Evolutionary conservation across 805 yeast genomes (phyloP).

Genomic region (Kuraishia piskuri): DNA sequence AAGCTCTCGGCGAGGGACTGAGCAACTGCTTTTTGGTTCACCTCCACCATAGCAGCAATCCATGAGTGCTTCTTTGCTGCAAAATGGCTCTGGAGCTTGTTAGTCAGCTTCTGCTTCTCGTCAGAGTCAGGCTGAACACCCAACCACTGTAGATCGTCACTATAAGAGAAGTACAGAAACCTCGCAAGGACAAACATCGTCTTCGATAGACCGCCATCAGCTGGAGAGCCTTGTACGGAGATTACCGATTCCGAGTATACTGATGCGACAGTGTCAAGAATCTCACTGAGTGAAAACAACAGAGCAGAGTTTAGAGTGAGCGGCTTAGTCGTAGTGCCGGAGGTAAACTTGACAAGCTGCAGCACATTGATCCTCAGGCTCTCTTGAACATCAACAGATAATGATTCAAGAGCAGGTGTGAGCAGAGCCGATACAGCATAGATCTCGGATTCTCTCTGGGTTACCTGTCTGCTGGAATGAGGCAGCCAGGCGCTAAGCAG

Average conservation of each 20-base stretch:
- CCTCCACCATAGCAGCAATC: conserved; percentile 48
- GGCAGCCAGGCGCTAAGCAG: not conserved
- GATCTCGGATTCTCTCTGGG: not conserved
- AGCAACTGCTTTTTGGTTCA: conserved; percentile 44
- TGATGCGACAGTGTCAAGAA: not conserved
- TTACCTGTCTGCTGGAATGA: not conserved
- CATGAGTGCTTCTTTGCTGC: conserved; percentile 31
- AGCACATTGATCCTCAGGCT: not conserved
- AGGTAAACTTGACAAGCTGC: not conserved
- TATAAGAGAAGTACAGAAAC: not conserved
- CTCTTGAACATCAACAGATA: not conserved
- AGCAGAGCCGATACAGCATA: not conserved
- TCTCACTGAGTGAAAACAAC: not conserved
- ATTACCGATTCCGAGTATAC: not conserved
- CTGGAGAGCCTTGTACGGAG: not conserved
- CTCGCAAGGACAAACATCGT: not conserved
- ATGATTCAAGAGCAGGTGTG: not conserved
- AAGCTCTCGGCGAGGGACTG: conserved; percentile 56
- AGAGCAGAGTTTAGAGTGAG: not conserved
- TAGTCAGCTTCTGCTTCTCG: not conserved
- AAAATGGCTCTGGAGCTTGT: conserved; percentile 6
- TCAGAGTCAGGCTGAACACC: not conserved
- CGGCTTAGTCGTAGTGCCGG: not conserved
- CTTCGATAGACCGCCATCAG: not conserved
- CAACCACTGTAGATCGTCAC: conserved; percentile 1